Evolutionary conservation across 1,139 yeast genomes (phyloP).

Genomic region (Tardiomyces digboiensis): DNA sequence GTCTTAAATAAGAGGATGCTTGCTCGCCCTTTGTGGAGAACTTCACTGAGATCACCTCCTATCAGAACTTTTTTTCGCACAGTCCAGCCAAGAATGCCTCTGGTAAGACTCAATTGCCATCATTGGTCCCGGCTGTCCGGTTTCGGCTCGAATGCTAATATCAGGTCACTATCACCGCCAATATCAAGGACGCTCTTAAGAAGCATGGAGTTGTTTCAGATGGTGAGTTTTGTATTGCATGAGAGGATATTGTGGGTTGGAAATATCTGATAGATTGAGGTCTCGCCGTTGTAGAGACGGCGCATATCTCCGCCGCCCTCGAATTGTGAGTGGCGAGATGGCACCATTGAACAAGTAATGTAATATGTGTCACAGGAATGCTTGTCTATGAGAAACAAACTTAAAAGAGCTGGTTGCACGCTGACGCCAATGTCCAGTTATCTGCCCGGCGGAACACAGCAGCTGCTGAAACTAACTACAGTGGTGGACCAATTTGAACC

Average conservation of each 20-base stretch:
- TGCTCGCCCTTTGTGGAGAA: neutral
- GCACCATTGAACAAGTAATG: too few relatives aligned
- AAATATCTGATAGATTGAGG: too few relatives aligned
- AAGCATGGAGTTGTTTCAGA: conserved; percentile 59
- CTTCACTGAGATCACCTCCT: neutral
- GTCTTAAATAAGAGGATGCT: neutral
- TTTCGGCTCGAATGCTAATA: neutral
- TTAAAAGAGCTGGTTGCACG: too few relatives aligned
- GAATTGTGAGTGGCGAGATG: too few relatives aligned
- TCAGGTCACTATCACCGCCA: conserved; percentile 49
- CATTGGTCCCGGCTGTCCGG: neutral
- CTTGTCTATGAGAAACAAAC: too few relatives aligned
- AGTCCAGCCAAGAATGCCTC: conserved; percentile 13
- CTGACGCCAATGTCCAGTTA: too few relatives aligned
- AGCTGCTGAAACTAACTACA: too few relatives aligned
- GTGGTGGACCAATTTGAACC: conserved; percentile 29
- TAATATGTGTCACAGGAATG: too few relatives aligned
- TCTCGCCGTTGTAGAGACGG: too few relatives aligned
- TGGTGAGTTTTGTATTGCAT: neutral
- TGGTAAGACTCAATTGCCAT: conserved; percentile 6
- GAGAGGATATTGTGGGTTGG: too few relatives aligned
- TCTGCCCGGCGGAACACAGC: too few relatives aligned
- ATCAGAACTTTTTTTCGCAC: neutral
- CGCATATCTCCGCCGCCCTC: too few relatives aligned
- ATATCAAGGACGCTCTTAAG: conserved; percentile 49